Conservation (phyloP, 2,329 filamentous ascomycete genomes). For the Cercospora brassicicola region DNA sequence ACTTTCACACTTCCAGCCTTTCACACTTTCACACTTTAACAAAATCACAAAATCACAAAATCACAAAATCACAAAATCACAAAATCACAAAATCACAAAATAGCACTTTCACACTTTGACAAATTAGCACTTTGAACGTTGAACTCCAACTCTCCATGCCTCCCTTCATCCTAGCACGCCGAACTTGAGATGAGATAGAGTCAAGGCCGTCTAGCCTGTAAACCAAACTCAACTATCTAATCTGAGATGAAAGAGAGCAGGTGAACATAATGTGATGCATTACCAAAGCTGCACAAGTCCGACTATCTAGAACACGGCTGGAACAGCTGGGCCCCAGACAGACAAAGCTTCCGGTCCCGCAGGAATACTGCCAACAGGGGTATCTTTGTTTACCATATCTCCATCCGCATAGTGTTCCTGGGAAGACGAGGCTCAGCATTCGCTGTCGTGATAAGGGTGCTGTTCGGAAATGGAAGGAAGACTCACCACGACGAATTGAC, state of each 20-base stretch:
- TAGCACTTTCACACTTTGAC: no score
- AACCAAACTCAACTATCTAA: no score
- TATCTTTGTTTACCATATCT: conserved; percentile 61
- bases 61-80: no score
- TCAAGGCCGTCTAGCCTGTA: no score
- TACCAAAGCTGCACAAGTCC: neutral
- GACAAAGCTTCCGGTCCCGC: conserved; percentile 37
- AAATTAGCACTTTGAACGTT: no score
- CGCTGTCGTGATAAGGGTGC: neutral
- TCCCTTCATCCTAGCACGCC: no score
- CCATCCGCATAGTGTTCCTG: conserved; percentile 62
- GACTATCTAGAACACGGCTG: conserved; percentile 15
- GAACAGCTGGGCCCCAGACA: conserved; percentile 39
- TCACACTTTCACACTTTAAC: neutral
- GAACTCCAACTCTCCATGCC: neutral
- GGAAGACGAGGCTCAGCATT: neutral
- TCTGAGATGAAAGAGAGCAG: neutral
- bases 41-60: no score
- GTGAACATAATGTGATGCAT: neutral
- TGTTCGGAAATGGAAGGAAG: neutral
- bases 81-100: no score
- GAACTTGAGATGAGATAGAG: no score
- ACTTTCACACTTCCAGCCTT: neutral
- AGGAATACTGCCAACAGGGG: conserved; percentile 40
- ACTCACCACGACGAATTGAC: conserved; percentile 52